phyloP scores from a whole-genome alignment of 768 basidiomycete species.

The Vararia minispora region DNA sequence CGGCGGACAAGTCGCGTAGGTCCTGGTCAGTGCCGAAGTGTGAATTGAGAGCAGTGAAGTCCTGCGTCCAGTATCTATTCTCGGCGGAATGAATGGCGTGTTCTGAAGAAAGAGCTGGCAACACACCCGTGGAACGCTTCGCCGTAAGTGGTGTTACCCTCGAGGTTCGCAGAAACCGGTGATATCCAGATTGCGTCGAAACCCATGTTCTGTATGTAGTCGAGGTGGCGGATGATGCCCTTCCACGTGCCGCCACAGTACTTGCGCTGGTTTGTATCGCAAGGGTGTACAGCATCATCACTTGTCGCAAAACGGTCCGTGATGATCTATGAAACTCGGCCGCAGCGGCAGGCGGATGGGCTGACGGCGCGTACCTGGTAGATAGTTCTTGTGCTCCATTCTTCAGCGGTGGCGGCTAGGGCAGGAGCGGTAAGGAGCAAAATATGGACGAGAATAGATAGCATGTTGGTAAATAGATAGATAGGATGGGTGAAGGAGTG shows the following conservation, averaged over 20 bases:
- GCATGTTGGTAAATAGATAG: no score
- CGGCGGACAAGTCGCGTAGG: conserved; percentile 34
- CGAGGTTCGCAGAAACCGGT: conserved; percentile 39
- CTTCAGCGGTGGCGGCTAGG: background rate
- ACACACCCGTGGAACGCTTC: conserved; percentile 46
- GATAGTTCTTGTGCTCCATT: conserved; percentile 1
- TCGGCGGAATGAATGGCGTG: background rate
- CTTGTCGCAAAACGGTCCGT: conserved; percentile 52
- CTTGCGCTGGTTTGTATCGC: conserved; percentile 33
- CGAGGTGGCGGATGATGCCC: conserved; percentile 40
- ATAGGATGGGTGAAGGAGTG: no score
- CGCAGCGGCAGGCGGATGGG: conserved; percentile 12
- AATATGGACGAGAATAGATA: background rate
- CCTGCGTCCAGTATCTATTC: conserved; percentile 37
- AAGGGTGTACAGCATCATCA: conserved; percentile 26
- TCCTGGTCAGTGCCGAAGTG: conserved; percentile 44
- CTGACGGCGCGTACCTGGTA: conserved; percentile 1
- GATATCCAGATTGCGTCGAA: conserved; percentile 53
- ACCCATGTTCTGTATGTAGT: conserved; percentile 54
- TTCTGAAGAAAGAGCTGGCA: background rate
- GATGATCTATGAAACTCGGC: conserved; percentile 33
- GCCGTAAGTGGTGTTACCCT: conserved; percentile 36
- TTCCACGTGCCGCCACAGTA: conserved; percentile 53
- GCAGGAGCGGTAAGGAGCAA: background rate
- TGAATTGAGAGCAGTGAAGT: conserved; percentile 36